These are phyloP conservation scores for Amoeboaphelidium protococcarum DNA, from an alignment of 371 early-diverging fungal species.

Conservation along the genomic window DNA sequence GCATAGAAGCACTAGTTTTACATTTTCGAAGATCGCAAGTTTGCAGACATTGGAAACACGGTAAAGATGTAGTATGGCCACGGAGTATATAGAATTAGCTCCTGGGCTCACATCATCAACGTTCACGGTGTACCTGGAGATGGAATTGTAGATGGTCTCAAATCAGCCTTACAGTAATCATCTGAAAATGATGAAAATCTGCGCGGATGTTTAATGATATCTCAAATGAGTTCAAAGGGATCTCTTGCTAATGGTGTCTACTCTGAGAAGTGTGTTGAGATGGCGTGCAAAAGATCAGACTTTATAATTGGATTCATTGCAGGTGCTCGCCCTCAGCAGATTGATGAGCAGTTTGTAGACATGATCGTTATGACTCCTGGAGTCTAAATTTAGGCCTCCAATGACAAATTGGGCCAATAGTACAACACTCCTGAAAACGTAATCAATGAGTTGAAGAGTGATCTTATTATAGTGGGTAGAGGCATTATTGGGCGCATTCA, in stretches of 20 bases:
- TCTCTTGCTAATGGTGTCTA: conserved; percentile 50
- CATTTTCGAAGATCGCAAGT: conserved; percentile 93
- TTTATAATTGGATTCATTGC: conserved; percentile 89
- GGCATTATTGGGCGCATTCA: too few relatives aligned
- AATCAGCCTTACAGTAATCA: conserved; percentile 40
- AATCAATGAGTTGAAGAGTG: conserved; percentile 50
- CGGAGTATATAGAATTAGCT: conserved; percentile 70
- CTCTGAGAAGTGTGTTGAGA: conserved; percentile 50
- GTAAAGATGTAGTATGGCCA: conserved; percentile 71
- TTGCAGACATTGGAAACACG: conserved; percentile 73
- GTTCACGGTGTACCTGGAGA: conserved; percentile 82
- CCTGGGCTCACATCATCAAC: conserved; percentile 85
- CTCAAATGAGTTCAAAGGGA: conserved; percentile 88
- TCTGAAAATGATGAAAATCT: neutral
- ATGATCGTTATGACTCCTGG: conserved; percentile 85
- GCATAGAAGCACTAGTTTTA: conserved; percentile 66
- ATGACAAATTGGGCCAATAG: conserved; percentile 73
- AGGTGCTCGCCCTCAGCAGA: conserved; percentile 31
- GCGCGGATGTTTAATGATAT: conserved; percentile 58
- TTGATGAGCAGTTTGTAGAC: conserved; percentile 44
- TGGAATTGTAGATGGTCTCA: conserved; percentile 70
- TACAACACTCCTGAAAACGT: conserved; percentile 72
- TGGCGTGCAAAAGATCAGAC: conserved; percentile 57
- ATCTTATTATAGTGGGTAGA: conserved; percentile 88
- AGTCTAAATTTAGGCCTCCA: conserved; percentile 39